Base-by-base conservation (phyloP, 345 rosid genomes). In the Gossypium anomalum region DNA sequence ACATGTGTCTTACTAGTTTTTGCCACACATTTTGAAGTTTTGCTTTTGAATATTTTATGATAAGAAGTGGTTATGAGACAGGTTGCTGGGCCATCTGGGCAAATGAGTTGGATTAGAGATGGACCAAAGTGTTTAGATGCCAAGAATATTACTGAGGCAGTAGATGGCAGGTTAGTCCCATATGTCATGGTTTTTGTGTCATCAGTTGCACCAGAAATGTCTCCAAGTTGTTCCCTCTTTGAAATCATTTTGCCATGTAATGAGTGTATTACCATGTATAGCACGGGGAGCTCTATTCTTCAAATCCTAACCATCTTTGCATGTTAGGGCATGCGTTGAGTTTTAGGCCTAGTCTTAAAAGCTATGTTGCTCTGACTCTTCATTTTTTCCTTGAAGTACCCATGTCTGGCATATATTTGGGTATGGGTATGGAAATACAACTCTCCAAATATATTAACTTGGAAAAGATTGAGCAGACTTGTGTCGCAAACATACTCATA, bases 51-150 rank as follows among this genome's bases (percentile, higher is more conserved):
- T 16, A 22, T 29, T 34, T 5, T 34, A 34, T 19, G 34, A 67
- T 72, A 19, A 74, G n/a, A 15, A 73, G 58, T 43, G 53, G n/a
- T 62, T 25, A 48, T 47, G 66, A 11, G 70, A 20, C 77, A 85
- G 90, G 89, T 85, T 70, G 69, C 82, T 22, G 93, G 91, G 55
- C 91, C 91, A 19, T 89, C 89, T 64, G 87, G 89, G 25, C 83
- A 83, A 80, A 87, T 89, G 91, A 73, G 83, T 68, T 87, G 89
- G 93, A 87, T 89, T 79, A 83, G 88, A 55, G 85, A 77, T 9
- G 91, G 91, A 25, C 89, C 93, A 1, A 70, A 16, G 22, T 80
- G 84, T 75, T 80, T 89, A 83, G 91, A 89, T 81, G 78, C 85
- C 19, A 60, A 57, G 73, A 89, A 87, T 76, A 82, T 87, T 38